Percentiles rank a stretch among this genome's conserved stretches.
Evolutionary conservation across 1,284 basidiomycete genomes (phyloP).

Genomic region (Xerocomus nothofagi): DNA sequence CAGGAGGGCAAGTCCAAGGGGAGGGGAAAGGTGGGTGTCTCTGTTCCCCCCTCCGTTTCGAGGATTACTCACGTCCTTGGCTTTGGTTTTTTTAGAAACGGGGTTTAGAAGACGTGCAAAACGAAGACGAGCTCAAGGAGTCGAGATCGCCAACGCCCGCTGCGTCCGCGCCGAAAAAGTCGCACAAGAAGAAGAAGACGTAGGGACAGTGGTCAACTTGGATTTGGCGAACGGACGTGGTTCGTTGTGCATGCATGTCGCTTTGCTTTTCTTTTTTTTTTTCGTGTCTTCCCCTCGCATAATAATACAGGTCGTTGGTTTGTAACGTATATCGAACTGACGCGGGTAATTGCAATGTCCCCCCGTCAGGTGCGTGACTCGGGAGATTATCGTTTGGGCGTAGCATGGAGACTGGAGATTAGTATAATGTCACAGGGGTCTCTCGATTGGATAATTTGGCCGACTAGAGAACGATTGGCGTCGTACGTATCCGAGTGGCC

Average conservation of each 20-base stretch:
- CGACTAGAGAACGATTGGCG: too few species aligned
- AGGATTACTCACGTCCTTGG: not conserved
- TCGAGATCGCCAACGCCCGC: slow-evolving; percentile 59
- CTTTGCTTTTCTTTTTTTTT: not conserved
- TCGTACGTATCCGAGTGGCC: too few species aligned
- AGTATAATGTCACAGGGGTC: too few species aligned
- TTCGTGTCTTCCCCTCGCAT: not conserved
- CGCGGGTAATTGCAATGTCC: too few species aligned
- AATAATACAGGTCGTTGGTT: not conserved
- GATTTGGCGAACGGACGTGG: not conserved
- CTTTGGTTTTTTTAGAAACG: slow-evolving; percentile 50
- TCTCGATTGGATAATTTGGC: too few species aligned
- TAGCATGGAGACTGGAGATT: too few species aligned
- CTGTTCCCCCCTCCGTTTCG: not conserved
- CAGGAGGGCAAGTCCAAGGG: slow-evolving; percentile 65
- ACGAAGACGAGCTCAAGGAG: slow-evolving; percentile 53
- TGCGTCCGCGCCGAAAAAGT: slow-evolving; percentile 45
- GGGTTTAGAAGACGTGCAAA: slow-evolving; percentile 62
- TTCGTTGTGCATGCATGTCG: not conserved
- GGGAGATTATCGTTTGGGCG: too few species aligned
- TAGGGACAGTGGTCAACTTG: slow-evolving; percentile 17
- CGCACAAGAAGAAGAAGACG: slow-evolving; percentile 54
- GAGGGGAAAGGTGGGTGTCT: slow-evolving; percentile 60
- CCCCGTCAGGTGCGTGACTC: too few species aligned
- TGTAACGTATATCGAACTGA: not conserved